Conservation (phyloP, 2,329 filamentous ascomycete genomes). For the Decorospora gaudefroyi region DNA sequence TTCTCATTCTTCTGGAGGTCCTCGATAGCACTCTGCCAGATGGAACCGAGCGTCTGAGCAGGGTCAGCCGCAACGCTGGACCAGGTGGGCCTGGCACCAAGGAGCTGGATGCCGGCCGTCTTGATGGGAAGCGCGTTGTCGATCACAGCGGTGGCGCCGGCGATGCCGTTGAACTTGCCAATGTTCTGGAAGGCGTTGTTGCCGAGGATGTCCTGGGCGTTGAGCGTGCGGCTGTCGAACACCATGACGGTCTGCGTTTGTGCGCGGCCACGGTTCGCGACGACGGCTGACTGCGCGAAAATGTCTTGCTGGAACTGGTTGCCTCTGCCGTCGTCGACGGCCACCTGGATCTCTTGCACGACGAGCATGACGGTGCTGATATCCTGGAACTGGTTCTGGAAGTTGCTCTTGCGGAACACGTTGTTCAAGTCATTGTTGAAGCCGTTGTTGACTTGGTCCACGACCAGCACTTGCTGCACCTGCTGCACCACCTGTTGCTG, state of each 20-base stretch:
- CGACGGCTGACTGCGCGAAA: constrained; percentile 36
- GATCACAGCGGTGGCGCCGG: constrained; percentile 17
- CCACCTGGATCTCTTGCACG: constrained; percentile 39
- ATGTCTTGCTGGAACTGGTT: constrained; percentile 30
- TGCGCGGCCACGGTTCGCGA: constrained; percentile 39
- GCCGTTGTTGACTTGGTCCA: constrained; percentile 37
- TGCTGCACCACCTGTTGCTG: constrained; percentile 35
- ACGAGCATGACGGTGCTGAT: constrained; percentile 35
- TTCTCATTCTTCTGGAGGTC: constrained; percentile 33
- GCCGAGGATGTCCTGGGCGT: constrained; percentile 36
- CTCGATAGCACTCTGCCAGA: constrained; percentile 35
- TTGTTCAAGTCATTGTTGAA: constrained; percentile 41
- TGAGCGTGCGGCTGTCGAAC: constrained; percentile 31
- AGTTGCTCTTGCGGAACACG: constrained; percentile 38
- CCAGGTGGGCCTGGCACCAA: constrained; percentile 38
- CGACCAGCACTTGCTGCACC: constrained; percentile 35
- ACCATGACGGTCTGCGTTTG: constrained; percentile 40
- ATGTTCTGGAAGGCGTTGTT: constrained; percentile 20
- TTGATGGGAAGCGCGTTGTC: constrained; percentile 23
- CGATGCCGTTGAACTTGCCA: constrained; percentile 18
- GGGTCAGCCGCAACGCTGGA: constrained; percentile 32
- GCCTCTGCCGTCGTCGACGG: constrained; percentile 33
- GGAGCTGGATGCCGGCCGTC: constrained; percentile 35
- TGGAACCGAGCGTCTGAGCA: constrained; percentile 32
- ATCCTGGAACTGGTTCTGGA: constrained; percentile 26